These are phyloP conservation scores for Polyrhizophydium stewartii DNA, from an alignment of 371 early-diverging fungal genomes.

Conservation along the genomic window DNA sequence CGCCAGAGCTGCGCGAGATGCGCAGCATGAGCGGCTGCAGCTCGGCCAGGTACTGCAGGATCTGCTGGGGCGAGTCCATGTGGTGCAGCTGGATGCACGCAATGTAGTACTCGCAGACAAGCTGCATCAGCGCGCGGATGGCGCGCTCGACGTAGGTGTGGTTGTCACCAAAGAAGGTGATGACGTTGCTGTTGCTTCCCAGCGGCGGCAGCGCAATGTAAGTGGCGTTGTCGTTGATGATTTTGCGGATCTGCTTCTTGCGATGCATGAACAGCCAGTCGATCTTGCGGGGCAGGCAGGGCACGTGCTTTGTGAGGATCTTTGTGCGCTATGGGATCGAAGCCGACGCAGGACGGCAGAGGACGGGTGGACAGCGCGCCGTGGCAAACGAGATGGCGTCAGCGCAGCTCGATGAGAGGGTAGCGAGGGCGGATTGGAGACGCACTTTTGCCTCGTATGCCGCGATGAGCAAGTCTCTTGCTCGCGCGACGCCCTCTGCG, in stretches of 20 bases:
- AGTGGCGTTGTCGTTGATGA: slow-evolving; percentile 74
- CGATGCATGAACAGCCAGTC: slow-evolving; percentile 71
- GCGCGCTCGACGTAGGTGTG: slow-evolving; percentile 70
- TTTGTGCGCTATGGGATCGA: background rate
- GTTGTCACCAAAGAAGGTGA: slow-evolving; percentile 64
- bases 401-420: too few relatives aligned
- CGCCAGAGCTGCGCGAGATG: slow-evolving; percentile 14
- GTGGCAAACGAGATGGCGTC: too few relatives aligned
- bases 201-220: slow-evolving; percentile 60
- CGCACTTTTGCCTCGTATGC: slow-evolving; percentile 3
- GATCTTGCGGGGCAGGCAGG: slow-evolving; percentile 53
- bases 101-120: slow-evolving; percentile 61
- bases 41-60: background rate
- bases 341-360: too few relatives aligned
- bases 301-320: slow-evolving; percentile 15
- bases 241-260: slow-evolving; percentile 56
- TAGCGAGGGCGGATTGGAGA: too few relatives aligned
- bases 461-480: slow-evolving; percentile 15
- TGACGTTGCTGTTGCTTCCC: slow-evolving; percentile 49
- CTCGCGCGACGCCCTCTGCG: slow-evolving; percentile 17
- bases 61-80: background rate
- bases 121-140: slow-evolving; percentile 60
- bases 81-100: slow-evolving; percentile 41
- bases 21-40: background rate
- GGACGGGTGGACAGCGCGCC: too few relatives aligned